These are phyloP conservation scores for Cytospora piceicola DNA, from an alignment of 2,329 filamentous ascomycete species.

Conservation along the genomic window DNA sequence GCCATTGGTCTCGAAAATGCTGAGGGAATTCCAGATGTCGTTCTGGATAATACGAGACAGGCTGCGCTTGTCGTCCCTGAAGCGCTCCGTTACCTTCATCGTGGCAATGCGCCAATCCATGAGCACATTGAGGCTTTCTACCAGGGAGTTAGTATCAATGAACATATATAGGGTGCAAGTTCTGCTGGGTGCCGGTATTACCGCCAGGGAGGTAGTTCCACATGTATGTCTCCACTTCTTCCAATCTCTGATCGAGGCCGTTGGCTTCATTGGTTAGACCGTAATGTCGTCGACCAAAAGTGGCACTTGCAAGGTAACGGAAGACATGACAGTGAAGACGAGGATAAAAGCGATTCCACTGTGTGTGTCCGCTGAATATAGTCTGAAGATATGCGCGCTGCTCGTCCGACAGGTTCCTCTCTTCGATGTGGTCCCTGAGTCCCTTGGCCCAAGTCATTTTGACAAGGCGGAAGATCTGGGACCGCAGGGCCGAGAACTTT, in stretches of 20 bases:
- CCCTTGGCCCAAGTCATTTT: not conserved
- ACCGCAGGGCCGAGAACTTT: not conserved
- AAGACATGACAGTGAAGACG: not conserved
- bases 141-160: not conserved
- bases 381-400: not conserved
- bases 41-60: not conserved
- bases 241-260: not conserved
- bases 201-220: not conserved
- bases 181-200: not conserved
- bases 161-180: not conserved
- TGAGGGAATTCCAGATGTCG: not conserved
- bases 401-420: not conserved
- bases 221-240: not conserved
- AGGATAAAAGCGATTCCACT: not conserved
- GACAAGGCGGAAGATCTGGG: not conserved
- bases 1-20: not conserved
- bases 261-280: not conserved
- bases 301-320: rapidly evolving
- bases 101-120: constrained; percentile 12
- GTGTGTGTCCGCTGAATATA: rapidly evolving
- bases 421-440: not conserved
- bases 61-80: not conserved
- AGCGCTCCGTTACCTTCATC: not conserved
- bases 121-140: not conserved
- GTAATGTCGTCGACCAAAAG: not conserved